These are phyloP conservation scores for Neostapfia colusana DNA, from an alignment of 176 grass and related monocot genomes.

Conservation along the genomic window DNA sequence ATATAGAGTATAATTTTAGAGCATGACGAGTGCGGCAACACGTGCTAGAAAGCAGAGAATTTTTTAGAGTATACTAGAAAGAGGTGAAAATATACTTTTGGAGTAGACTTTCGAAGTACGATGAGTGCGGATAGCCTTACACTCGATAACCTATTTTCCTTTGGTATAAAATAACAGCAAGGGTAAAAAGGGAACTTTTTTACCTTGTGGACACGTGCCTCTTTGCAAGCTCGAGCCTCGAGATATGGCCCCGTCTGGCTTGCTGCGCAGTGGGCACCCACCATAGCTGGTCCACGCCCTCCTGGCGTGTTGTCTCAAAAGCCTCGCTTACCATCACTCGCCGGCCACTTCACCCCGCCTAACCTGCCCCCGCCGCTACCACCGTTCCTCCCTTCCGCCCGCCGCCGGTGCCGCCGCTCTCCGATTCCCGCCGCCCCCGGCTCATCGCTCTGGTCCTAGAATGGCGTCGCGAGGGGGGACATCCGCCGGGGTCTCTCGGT, in stretches of 20 bases:
- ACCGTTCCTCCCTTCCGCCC: not conserved
- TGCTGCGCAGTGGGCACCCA: not conserved
- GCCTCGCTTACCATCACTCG: not conserved
- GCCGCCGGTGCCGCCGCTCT: not conserved
- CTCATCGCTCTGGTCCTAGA: not conserved
- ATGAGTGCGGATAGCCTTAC: too few relatives aligned
- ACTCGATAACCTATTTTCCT: too few relatives aligned
- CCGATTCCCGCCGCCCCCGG: not conserved
- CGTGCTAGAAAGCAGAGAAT: too few relatives aligned
- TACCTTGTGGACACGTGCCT: not conserved
- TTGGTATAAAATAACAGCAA: too few relatives aligned
- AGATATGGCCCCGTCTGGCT: not conserved
- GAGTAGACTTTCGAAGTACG: too few relatives aligned
- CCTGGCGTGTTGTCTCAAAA: not conserved
- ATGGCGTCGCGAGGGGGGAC: conserved; percentile 5
- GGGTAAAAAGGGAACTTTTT: not conserved
- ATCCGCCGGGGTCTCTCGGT: conserved; percentile 7
- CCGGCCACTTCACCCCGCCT: not conserved
- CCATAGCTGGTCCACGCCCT: not conserved
- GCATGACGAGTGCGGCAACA: too few relatives aligned
- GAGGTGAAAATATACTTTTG: too few relatives aligned
- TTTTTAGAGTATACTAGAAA: too few relatives aligned
- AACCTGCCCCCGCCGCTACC: not conserved
- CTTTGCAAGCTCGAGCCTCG: conserved; percentile 5
- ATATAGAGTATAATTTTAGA: too few relatives aligned